These are phyloP conservation scores for Aspergillus sclerotialis DNA, from an alignment of 2,329 filamentous ascomycete genomes.

Conservation along the genomic window DNA sequence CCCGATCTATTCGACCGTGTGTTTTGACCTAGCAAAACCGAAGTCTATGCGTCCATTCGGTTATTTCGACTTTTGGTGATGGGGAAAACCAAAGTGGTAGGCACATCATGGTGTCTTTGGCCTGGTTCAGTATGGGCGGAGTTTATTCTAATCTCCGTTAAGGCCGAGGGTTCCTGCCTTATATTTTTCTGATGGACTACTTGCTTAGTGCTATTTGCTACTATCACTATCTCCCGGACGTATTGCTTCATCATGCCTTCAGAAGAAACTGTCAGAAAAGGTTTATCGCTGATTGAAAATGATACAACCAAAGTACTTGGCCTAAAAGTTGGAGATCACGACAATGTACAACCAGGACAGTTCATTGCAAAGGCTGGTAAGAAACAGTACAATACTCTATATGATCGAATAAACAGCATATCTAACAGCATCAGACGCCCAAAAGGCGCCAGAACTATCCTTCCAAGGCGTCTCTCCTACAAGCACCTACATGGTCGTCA, in stretches of 20 bases:
- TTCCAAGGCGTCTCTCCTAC: constrained; percentile 6
- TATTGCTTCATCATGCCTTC: not conserved
- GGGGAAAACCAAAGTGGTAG: no score
- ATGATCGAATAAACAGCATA: not conserved
- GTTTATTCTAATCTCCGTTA: no score
- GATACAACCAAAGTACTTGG: constrained; percentile 27
- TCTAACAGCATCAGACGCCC: not conserved
- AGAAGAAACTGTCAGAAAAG: not conserved
- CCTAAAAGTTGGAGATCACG: constrained; percentile 19
- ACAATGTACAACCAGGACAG: constrained; percentile 21
- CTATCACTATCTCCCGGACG: no score
- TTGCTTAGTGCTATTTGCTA: no score
- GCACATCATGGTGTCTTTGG: no score
- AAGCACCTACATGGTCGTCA: constrained; percentile 35
- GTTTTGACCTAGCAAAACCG: no score
- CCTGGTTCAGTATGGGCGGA: no score
- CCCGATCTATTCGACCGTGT: no score
- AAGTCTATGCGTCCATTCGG: no score
- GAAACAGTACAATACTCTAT: not conserved
- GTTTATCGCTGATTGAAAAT: constrained; percentile 19
- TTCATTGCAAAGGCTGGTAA: constrained; percentile 26
- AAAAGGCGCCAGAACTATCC: constrained; percentile 1
- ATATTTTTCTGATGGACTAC: no score
- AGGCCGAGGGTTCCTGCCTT: no score
- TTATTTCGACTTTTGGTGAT: no score